phyloP scores from a whole-genome alignment of 306 rosid genomes.

The Psophocarpus tetragonolobus region DNA sequence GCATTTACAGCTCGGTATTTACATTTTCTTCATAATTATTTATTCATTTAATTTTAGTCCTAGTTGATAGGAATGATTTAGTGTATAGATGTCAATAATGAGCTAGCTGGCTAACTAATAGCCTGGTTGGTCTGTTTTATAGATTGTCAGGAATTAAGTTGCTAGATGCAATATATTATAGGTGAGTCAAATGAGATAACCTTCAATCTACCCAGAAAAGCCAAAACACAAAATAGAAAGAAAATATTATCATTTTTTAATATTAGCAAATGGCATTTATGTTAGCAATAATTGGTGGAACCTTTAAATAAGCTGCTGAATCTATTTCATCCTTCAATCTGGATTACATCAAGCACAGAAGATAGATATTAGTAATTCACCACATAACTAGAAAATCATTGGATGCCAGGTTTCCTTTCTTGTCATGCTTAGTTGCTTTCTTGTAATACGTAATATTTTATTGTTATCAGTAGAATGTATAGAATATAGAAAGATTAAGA shows the following conservation, averaged over 20 bases:
- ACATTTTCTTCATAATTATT: slow-evolving; percentile 30
- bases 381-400: not conserved
- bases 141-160: not conserved
- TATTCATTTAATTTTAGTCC: slow-evolving; percentile 6
- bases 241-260: not conserved
- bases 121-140: not conserved
- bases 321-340: not conserved
- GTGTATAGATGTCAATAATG: not conserved
- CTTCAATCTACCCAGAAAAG: not conserved
- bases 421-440: slow-evolving; percentile 1
- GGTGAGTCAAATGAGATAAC: not conserved
- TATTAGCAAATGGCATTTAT: not conserved
- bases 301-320: slow-evolving; percentile 12
- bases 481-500: too few relatives aligned
- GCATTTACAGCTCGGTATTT: slow-evolving; percentile 70
- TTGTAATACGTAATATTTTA: not conserved
- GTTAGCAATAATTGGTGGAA: not conserved
- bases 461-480: not conserved
- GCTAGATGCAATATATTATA: slow-evolving; percentile 3
- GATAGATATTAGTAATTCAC: not conserved
- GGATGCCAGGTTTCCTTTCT: slow-evolving; percentile 10
- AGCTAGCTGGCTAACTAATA: not conserved
- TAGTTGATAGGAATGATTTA: slow-evolving; percentile 12
- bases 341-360: not conserved
- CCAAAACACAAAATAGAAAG: not conserved